A percentile compares a stretch with the other conserved stretches of the same genome.
Evolutionary conservation across 768 basidiomycete genomes (phyloP).

Genomic region (Rickenella mellea): DNA sequence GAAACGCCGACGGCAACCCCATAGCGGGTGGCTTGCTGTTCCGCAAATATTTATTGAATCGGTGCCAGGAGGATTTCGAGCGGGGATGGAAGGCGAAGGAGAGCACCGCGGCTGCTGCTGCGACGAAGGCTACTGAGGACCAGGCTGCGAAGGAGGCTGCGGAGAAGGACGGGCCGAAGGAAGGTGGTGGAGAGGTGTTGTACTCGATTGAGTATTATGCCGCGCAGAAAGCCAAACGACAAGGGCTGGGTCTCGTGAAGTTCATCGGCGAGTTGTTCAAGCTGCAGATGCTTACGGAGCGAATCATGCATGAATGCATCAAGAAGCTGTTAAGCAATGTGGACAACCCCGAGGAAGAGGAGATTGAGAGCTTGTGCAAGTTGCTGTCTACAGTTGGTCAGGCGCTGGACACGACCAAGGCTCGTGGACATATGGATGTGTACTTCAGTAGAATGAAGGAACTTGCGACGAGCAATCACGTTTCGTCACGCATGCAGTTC

Average conservation of each 20-base stretch:
- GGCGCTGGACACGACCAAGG: conserved; percentile 72
- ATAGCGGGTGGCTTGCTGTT: conserved; percentile 90
- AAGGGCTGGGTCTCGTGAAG: conserved; percentile 92
- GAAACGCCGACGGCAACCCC: conserved; percentile 73
- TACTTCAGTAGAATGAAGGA: conserved; percentile 90
- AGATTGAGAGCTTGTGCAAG: conserved; percentile 93
- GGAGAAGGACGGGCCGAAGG: conserved; percentile 46
- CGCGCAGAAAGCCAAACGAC: conserved; percentile 94
- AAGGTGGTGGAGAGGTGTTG: conserved; percentile 51
- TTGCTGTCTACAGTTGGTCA: conserved; percentile 83
- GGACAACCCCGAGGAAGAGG: conserved; percentile 94
- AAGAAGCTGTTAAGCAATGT: conserved; percentile 92
- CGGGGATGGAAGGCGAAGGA: conserved; percentile 90
- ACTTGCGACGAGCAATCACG: conserved; percentile 61
- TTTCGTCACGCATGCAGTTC: conserved; percentile 84
- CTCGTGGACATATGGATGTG: conserved; percentile 79
- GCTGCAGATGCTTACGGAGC: conserved; percentile 95
- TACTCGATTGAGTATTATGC: conserved; percentile 96
- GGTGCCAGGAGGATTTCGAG: conserved; percentile 98
- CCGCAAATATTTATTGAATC: conserved; percentile 92
- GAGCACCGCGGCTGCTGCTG: conserved; percentile 77
- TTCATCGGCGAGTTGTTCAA: conserved; percentile 99
- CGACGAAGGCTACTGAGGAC: conserved; percentile 78
- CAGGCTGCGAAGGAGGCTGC: conserved; percentile 64
- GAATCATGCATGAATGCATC: conserved; percentile 98